Evolutionary conservation across 495 filamentous ascomycete genomes (phyloP), one percentile per base, ranked within the genome.

Genomic region (Haplographium delicatum): DNA sequence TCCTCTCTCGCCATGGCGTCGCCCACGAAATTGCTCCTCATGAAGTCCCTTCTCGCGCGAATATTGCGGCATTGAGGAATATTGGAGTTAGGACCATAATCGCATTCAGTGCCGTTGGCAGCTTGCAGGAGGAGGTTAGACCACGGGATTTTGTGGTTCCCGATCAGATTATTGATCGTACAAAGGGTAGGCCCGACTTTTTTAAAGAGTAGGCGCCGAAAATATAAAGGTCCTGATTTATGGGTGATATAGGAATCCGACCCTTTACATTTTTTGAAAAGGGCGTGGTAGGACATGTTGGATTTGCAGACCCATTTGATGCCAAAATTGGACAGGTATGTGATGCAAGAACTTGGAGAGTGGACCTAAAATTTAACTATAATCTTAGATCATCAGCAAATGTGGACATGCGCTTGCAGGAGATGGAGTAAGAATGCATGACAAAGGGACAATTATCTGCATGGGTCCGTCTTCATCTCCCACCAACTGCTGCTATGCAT

Each of bases 101-200:
- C 64, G 89, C 91, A 47, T 97, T 97, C 78, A 88, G 84, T 54
- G 93, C 94, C 46, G 93, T 99, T 62, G 93, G 93, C 54, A 91
- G 85, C 63, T 73, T 99, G 61, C 85, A 83, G 61, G 91, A 95
- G 69, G 79, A 87, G 58, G 91, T 99, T 66, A 83, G 82, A 68
- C 93, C 93, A 40, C 83, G 91, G 61, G 94, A 99, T 71, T 99
- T 99, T 65, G 86, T 96, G 28, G 76, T 99, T 11, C 91, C 89
- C 13, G 89, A 95, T 67, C 93, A 96, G 73, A 80, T 97, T 65
- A 95, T 97, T 68, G 93, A 99, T 69, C 89, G 93, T 54, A 99
- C 93, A 57, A 96, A 95, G 76, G 93, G 93, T 60, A 25, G 15
- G 47, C 13, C n/a, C 31, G 34, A 5, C 22, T 64, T 74, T 10